A percentile compares a stretch with the other conserved stretches of the same genome.
phyloP scores from a whole-genome alignment of 768 basidiomycete species.

The Termitomyces sp. region DNA sequence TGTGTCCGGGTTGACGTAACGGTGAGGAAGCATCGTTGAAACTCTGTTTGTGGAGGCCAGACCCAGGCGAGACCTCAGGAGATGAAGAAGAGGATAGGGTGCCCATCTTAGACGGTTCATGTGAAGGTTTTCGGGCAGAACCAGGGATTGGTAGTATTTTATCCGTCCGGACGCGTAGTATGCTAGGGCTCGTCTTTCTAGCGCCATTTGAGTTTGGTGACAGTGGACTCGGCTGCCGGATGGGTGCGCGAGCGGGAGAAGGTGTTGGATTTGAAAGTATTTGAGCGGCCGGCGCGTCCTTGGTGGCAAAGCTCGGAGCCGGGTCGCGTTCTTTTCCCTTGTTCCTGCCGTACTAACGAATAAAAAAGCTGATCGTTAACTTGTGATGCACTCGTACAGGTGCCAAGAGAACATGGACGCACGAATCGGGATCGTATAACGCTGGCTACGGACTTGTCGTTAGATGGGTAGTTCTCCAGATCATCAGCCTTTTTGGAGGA shows the following conservation, averaged over 20 bases:
- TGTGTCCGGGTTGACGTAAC: constrained; percentile 35
- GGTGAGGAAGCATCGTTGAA: constrained; percentile 18
- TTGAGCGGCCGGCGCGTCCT: constrained; percentile 29
- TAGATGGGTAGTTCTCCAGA: constrained; percentile 27
- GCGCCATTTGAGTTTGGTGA: constrained; percentile 15
- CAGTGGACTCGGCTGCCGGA: constrained; percentile 19
- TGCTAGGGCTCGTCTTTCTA: constrained; percentile 19
- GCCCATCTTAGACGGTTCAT: constrained; percentile 4
- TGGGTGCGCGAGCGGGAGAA: constrained; percentile 11
- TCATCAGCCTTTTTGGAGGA: constrained; percentile 41
- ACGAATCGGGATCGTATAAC: constrained; percentile 61
- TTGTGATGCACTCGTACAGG: constrained; percentile 4
- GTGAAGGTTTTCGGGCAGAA: constrained; percentile 13
- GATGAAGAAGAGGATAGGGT: constrained; percentile 14
- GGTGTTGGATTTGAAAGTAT: constrained; percentile 28
- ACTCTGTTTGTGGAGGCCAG: constrained; percentile 19
- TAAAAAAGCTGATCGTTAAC: constrained; percentile 13
- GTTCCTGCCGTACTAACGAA: constrained; percentile 44
- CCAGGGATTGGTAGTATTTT: constrained; percentile 17
- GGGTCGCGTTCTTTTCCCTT: constrained; percentile 51
- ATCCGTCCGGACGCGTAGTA: constrained; percentile 19
- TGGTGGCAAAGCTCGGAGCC: constrained; percentile 23
- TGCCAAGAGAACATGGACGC: constrained; percentile 23
- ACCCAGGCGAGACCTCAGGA: constrained; percentile 12
- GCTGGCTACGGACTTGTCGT: constrained; percentile 45